Evolutionary conservation across 768 basidiomycete genomes (phyloP).

Genomic region (Suillus brevipes): DNA sequence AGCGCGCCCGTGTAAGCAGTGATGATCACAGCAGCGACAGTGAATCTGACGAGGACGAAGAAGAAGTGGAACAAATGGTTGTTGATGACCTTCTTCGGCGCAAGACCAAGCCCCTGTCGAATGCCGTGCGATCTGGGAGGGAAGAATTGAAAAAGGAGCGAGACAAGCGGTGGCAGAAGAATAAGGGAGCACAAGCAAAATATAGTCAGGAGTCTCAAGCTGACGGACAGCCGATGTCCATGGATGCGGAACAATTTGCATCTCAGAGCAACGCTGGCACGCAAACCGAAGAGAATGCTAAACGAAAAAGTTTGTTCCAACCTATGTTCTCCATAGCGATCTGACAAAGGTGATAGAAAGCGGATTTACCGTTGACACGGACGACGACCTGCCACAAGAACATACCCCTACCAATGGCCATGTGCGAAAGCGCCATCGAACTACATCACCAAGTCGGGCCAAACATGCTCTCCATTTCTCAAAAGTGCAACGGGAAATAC

Average conservation of each 20-base stretch:
- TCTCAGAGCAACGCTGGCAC: slow-evolving; percentile 17
- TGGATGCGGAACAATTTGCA: slow-evolving; percentile 24
- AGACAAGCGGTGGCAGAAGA: slow-evolving; percentile 28
- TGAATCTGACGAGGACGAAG: slow-evolving; percentile 38
- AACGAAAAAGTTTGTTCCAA: slow-evolving; percentile 50
- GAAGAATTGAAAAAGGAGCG: slow-evolving; percentile 33
- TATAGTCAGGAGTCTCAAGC: slow-evolving; percentile 35
- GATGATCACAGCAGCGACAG: slow-evolving; percentile 23
- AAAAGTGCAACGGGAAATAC: slow-evolving; percentile 41
- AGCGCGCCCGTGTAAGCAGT: slow-evolving; percentile 7
- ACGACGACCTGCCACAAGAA: slow-evolving; percentile 31
- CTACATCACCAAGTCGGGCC: slow-evolving; percentile 42
- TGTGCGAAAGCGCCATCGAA: slow-evolving; percentile 51
- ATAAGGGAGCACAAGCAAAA: slow-evolving; percentile 23
- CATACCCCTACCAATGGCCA: slow-evolving; percentile 33
- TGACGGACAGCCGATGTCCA: slow-evolving; percentile 29
- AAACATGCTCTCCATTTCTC: slow-evolving; percentile 41
- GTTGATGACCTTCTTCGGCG: slow-evolving; percentile 32
- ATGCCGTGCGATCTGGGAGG: slow-evolving; percentile 24
- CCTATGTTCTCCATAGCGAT: not conserved
- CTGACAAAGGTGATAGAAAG: slow-evolving; percentile 17
- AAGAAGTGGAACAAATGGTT: slow-evolving; percentile 54
- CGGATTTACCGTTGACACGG: slow-evolving; percentile 28
- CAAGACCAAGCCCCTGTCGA: slow-evolving; percentile 13
- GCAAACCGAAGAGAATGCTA: slow-evolving; percentile 31